Evolutionary conservation across 2,329 filamentous ascomycete genomes (phyloP), one percentile per base, ranked within the genome.

Genomic region (Phaeosphaeria sp.): DNA sequence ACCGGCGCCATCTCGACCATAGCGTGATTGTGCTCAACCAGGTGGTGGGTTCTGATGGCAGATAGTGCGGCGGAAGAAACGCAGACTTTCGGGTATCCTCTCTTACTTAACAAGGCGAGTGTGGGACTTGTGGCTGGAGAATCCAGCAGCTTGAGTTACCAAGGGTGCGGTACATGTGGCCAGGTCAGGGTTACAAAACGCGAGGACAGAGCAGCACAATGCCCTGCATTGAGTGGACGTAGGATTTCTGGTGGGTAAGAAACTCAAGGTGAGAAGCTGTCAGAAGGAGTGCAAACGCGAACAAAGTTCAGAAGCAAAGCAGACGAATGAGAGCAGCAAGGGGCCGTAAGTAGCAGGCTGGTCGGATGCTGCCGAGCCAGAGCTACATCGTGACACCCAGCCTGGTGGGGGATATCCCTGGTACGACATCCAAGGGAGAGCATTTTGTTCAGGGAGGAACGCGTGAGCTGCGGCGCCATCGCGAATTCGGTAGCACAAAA

Each of bases 1-100:
- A 73, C 51, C 42, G 73, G 72, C 46, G 73, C 67, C 74, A 75
- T 75, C 22, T 30, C 65, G 61, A 68, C 64, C 71, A 74, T 74
- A 51, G 42, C 63, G 69, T 57, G 51, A 51, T 46, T 56, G 49
- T 59, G 51, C 53, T 61, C 56, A 66, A 45, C 43, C 36, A 44
- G 36, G 44, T 54, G 51, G 53, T 55, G 36, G 45, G 53, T 58
- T 24, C 9, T 20, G 33, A 25, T 25, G 30, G n/a, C 13, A 9
- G 39, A 46, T 54, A 33, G 48, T 40, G 25, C 11, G 33, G 48
- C 48, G 39, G 40, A 46, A 17, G 48, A 50, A 51, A 22, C 42
- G 24, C 57, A 57, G 57, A 64, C 42, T 54, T 64, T 56, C 65
- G 69, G 69, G 65, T 53, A 66, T 59, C 59, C 53, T 57, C 53